Evolutionary conservation across 2,329 filamentous ascomycete genomes (phyloP), one percentile per base, ranked within the genome.

Genomic region (Penicillium sp.): DNA sequence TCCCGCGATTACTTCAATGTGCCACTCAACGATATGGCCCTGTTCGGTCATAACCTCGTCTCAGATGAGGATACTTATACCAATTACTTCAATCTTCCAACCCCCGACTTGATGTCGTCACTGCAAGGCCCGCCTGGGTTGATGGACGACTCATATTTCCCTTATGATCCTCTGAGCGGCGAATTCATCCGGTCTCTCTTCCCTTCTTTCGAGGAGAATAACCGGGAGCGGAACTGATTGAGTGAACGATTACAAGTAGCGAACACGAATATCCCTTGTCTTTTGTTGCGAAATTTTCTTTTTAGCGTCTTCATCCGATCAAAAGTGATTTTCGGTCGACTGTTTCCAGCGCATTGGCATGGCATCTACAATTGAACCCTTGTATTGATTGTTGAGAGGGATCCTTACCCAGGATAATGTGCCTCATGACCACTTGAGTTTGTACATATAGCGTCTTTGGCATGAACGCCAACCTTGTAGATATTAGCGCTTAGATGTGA

Each of bases 161-260:
- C 62, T 7, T 64, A 65, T 42, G 62, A 65, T 27, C 62, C 62
- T 5, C 62, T 65, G 31, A 56, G 50, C 28, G 60, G 59, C 12
- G 60, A 64, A 30, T 65, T 65, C 16, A 61, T 65, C 42, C 49
- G 58, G 13, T 64, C 62, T 14, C 62, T 64, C 41, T 65, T 65
- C 40, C 61, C 61, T 2, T 35, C 45, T 11, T 40, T 48, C 9
- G 56, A 59, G 7, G 59, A 60, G 33, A 47, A 55, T 2, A 40
- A 49, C 13, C 54, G 52, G 52, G 51, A 51, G 16, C 37, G 18
- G 11, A 35, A 35, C n/a, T 45, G 27, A 42, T 13, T 12, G 23
- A 28, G 17, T 15, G 9, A 6, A 14, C 8, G 12, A 30, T 3
- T 16, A 11, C 9, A 13, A 16, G 14, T 23, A 29, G 11, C 6